These are phyloP conservation scores for Diutina neorugosa DNA, from an alignment of 1,139 yeast genomes.

Conservation along the genomic window DNA sequence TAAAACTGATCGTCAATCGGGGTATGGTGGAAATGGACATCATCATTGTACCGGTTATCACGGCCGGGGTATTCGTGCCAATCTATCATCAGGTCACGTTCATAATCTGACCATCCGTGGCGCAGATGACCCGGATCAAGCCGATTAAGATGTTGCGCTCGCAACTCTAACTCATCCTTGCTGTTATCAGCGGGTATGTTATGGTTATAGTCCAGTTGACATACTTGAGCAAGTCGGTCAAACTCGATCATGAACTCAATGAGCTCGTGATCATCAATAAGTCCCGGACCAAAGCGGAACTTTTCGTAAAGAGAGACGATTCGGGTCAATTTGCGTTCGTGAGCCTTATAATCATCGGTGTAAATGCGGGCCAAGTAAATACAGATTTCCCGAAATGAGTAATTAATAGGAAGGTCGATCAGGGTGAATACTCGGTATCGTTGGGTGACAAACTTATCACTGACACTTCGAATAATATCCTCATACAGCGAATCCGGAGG, in stretches of 20 bases:
- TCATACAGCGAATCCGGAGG: constrained; percentile 54
- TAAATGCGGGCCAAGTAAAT: constrained; percentile 11
- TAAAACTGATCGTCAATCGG: neutral
- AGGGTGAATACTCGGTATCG: constrained; percentile 17
- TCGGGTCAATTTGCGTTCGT: constrained; percentile 5
- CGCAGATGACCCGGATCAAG: constrained; percentile 3
- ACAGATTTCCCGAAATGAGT: constrained; percentile 39
- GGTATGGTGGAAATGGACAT: neutral
- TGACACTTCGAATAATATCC: constrained; percentile 47
- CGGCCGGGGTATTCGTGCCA: neutral
- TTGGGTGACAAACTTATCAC: constrained; percentile 22
- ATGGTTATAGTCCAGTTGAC: neutral
- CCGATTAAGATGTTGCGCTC: neutral
- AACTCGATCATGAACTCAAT: constrained; percentile 36
- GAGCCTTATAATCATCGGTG: constrained; percentile 4
- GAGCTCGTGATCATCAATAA: constrained; percentile 50
- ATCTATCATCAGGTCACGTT: neutral
- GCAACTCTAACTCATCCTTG: neutral
- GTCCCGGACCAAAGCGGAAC: constrained; percentile 53
- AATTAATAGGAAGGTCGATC: constrained; percentile 25
- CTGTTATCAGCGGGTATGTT: neutral
- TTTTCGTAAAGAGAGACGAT: constrained; percentile 53
- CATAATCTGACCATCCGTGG: neutral
- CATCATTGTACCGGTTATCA: neutral
- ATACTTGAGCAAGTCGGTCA: constrained; percentile 5